Base-by-base conservation (phyloP, 2,329 filamentous ascomycete species). In the Botrytis deweyae region DNA sequence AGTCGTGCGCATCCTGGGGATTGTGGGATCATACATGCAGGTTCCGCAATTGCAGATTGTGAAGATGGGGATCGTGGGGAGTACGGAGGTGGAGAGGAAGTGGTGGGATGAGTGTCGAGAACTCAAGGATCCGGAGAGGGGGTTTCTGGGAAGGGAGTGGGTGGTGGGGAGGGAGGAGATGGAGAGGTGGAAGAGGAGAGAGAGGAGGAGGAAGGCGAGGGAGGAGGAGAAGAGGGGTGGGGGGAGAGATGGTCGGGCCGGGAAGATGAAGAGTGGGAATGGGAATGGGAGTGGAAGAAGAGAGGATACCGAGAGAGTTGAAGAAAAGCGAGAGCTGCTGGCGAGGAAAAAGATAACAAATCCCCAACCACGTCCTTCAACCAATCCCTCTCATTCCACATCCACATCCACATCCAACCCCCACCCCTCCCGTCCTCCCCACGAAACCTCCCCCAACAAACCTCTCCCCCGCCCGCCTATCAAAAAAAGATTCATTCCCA, bases 1-100 rank as follows among this genome's bases (percentile, higher is more conserved):
- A 40, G 83, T 90, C 4, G 82, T 91, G 22, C 88, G 90, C 71
- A 80, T 90, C 73, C 89, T 89, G 76, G 89, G 89, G 10, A 81
- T 82, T 2, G 77, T 90, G 25, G 82, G 79, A 8, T 79, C 82
- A 0, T 90, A 85, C 75, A 83, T 87, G 71, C 83, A 84, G 1
- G 81, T 84, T 73, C 85, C 81, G 77, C 88, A 89, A 78, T 82
- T 91, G 75, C 85, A 84, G 62, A 83, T 89, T 36, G 83, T 86
- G 64, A 88, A 86, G 77, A 81, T 88, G 73, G 78, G 80, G n/a
- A 76, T 83, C 0, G 73, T 91, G 6, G 80, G 79, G 38, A 84
- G 85, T 63, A 91, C 89, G 0, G 84, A 85, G 64, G 84, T 87
- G 49, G 90, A 92, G 79, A 83, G 91, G 5, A 80, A 79, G 12